Conservation (phyloP, 176 grass and related monocot genomes). For the Areca catechu region DNA sequence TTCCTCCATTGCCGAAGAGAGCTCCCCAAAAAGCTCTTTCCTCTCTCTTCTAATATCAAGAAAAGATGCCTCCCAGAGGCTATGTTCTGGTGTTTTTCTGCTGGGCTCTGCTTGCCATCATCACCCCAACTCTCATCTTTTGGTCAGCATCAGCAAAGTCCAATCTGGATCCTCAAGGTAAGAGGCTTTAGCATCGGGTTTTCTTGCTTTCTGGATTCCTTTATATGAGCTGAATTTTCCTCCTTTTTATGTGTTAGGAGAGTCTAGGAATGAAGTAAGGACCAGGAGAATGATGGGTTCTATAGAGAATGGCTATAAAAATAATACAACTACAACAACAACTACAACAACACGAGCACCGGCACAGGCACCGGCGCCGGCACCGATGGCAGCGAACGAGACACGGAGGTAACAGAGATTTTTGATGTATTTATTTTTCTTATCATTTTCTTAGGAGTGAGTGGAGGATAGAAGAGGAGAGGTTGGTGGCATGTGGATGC, state of each 20-base stretch:
- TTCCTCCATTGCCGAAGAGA: too few species aligned
- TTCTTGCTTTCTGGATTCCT: background rate
- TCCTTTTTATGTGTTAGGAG: slow-evolving; percentile 1
- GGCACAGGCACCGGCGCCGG: slow-evolving; percentile 14
- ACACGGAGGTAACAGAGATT: slow-evolving; percentile 5
- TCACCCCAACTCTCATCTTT: slow-evolving; percentile 21
- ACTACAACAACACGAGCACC: slow-evolving; percentile 2
- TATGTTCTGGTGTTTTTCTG: slow-evolving; percentile 20
- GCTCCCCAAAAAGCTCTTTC: too few species aligned
- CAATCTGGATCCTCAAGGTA: slow-evolving; percentile 2
- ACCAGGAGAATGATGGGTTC: slow-evolving; percentile 35
- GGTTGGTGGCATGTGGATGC: too few species aligned
- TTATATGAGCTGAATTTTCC: background rate
- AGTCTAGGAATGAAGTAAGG: slow-evolving; percentile 18
- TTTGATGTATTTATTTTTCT: background rate
- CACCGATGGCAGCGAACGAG: slow-evolving; percentile 21
- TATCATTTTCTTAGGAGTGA: background rate
- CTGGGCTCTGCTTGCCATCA: slow-evolving; percentile 13
- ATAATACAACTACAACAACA: slow-evolving; percentile 1
- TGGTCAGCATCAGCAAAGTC: slow-evolving; percentile 7
- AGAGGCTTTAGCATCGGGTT: background rate
- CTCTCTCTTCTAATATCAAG: too few species aligned
- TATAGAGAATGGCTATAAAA: slow-evolving; percentile 1
- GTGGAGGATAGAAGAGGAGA: too few species aligned
- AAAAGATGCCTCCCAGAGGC: slow-evolving; percentile 15